These are phyloP conservation scores for Colletotrichum orbiculare DNA, from an alignment of 2,329 filamentous ascomycete species.

Conservation along the genomic window DNA sequence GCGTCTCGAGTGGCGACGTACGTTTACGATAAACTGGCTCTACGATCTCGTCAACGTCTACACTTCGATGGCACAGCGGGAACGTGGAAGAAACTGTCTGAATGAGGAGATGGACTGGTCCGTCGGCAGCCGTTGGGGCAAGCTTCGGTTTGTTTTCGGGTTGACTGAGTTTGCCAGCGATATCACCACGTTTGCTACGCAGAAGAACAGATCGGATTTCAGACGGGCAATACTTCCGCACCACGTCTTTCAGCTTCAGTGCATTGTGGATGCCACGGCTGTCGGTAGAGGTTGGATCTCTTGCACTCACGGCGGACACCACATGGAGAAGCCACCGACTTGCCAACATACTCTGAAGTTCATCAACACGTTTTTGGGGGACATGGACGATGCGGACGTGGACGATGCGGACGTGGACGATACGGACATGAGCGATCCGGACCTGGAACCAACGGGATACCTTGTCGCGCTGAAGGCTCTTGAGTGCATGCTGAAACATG, in stretches of 20 bases:
- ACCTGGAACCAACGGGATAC: too few species aligned
- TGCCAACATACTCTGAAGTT: neutral
- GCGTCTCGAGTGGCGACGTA: slow-evolving; percentile 56
- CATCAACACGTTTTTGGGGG: too few species aligned
- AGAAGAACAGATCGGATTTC: slow-evolving; percentile 52
- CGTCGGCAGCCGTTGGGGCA: neutral
- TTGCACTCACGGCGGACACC: slow-evolving; percentile 36
- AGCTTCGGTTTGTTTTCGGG: slow-evolving; percentile 52
- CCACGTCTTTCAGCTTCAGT: slow-evolving; percentile 62
- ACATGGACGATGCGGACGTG: too few species aligned
- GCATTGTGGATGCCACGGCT: slow-evolving; percentile 59
- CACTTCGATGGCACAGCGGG: slow-evolving; percentile 31
- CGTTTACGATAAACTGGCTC: slow-evolving; percentile 62
- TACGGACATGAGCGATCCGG: too few species aligned
- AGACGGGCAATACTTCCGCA: slow-evolving; percentile 55
- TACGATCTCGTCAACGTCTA: slow-evolving; percentile 62
- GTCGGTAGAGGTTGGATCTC: slow-evolving; percentile 57
- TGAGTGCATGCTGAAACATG: neutral
- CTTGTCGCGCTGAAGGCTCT: too few species aligned
- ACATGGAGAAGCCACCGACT: neutral
- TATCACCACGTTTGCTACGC: slow-evolving; percentile 57
- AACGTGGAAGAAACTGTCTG: too few species aligned
- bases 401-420: too few species aligned
- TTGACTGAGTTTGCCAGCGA: slow-evolving; percentile 58
- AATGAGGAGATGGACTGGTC: neutral